A percentile compares a stretch with the other conserved stretches of the same genome.
Evolutionary conservation across 805 yeast species (phyloP).

Genomic region (Metschnikowia noctiluminum): DNA sequence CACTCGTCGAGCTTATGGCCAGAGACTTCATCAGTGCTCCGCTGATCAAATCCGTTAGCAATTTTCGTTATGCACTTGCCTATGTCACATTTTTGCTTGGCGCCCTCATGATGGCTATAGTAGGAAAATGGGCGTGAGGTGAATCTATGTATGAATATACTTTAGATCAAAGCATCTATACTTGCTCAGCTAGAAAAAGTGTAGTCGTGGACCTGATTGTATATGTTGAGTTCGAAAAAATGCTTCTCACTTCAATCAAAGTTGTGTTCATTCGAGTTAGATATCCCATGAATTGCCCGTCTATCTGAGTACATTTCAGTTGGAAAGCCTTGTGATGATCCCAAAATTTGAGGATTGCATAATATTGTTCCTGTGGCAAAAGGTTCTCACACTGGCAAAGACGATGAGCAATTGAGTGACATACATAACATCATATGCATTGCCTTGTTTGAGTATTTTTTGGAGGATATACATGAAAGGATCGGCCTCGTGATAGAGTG

Average conservation of each 20-base stretch:
- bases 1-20: slow-evolving; percentile 76
- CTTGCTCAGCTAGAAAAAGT: too few species aligned
- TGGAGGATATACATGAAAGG: slow-evolving; percentile 66
- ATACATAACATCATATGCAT: slow-evolving; percentile 65
- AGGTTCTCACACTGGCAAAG: too few species aligned
- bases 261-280: too few species aligned
- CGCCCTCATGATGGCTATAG: slow-evolving; percentile 73
- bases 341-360: neutral
- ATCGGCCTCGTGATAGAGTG: slow-evolving; percentile 81
- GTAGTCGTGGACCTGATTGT: too few species aligned
- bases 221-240: too few species aligned
- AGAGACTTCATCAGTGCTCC: slow-evolving; percentile 63
- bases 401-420: slow-evolving; percentile 44
- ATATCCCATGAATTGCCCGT: too few species aligned
- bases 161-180: too few species aligned
- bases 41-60: slow-evolving; percentile 59
- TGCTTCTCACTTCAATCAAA: too few species aligned
- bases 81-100: slow-evolving; percentile 57
- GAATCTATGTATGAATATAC: too few species aligned
- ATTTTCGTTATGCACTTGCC: slow-evolving; percentile 49
- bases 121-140: slow-evolving; percentile 69
- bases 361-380: too few species aligned
- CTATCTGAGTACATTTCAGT: too few species aligned
- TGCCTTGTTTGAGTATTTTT: slow-evolving; percentile 67
- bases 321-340: too few species aligned